phyloP scores from a whole-genome alignment of 257 asterid species.

The Plectranthus barbatus region DNA sequence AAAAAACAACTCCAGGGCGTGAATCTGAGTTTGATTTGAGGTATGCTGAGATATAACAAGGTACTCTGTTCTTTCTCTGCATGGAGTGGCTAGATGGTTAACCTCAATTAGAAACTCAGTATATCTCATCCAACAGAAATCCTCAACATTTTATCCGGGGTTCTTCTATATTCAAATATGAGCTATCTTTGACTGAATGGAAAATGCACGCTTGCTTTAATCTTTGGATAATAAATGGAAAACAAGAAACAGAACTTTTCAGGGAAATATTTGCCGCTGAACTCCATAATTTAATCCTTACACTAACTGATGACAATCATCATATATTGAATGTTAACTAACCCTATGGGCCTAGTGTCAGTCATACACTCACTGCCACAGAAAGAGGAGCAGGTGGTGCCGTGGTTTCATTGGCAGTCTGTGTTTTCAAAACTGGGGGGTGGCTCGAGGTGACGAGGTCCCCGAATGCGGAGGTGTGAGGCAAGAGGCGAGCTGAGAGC shows the following conservation, averaged over 20 bases:
- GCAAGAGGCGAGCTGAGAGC: too few species aligned
- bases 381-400: not conserved
- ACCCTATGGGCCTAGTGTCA: not conserved
- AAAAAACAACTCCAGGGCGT: constrained; percentile 82
- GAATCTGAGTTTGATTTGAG: constrained; percentile 94
- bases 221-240: not conserved
- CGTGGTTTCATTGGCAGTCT: too few species aligned
- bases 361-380: not conserved
- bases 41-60: constrained; percentile 30
- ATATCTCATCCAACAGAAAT: too few species aligned
- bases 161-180: not conserved
- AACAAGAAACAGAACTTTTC: not conserved
- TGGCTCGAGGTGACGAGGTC: too few species aligned
- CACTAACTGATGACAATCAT: not conserved
- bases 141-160: not conserved
- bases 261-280: too few species aligned
- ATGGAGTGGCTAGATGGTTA: not conserved
- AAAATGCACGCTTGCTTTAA: not conserved
- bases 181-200: not conserved
- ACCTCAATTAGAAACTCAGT: too few species aligned
- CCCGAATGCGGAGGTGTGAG: too few species aligned
- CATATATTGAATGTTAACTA: not conserved
- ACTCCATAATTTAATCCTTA: too few species aligned
- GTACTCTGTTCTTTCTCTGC: constrained; percentile 12
- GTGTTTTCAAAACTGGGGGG: too few species aligned